Percentiles rank a stretch among this genome's conserved stretches.
phyloP scores from a whole-genome alignment of 164 flowering plant species.

The Umbilicus rupestris region DNA sequence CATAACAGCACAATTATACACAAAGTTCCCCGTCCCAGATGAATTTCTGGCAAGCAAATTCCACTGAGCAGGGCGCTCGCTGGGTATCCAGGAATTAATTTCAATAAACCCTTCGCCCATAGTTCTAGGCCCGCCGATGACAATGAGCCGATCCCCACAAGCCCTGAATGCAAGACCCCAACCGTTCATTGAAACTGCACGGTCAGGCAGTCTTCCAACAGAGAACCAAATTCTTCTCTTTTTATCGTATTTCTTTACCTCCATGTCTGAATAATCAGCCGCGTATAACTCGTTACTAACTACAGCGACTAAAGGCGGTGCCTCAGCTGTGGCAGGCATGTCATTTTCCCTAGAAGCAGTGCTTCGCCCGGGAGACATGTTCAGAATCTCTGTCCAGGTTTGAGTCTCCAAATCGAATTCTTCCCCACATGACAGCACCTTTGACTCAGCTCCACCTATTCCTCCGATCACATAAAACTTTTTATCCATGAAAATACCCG shows the following conservation, averaged over 20 bases:
- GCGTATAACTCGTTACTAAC: slow-evolving; percentile 81
- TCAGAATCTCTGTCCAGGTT: slow-evolving; percentile 69
- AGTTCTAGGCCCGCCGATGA: slow-evolving; percentile 80
- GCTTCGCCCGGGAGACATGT: slow-evolving; percentile 65
- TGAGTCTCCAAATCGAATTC: slow-evolving; percentile 60
- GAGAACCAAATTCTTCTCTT: slow-evolving; percentile 39
- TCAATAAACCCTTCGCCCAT: slow-evolving; percentile 63
- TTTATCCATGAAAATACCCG: slow-evolving; percentile 82
- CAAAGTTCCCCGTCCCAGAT: slow-evolving; percentile 49
- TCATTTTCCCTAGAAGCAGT: slow-evolving; percentile 31
- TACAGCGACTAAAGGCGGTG: slow-evolving; percentile 91
- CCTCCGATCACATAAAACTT: slow-evolving; percentile 95
- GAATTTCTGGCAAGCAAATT: slow-evolving; percentile 50
- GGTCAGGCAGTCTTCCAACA: slow-evolving; percentile 75
- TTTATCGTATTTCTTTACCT: slow-evolving; percentile 67
- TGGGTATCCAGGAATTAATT: slow-evolving; percentile 79
- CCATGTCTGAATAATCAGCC: slow-evolving; percentile 77
- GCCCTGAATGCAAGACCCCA: slow-evolving; percentile 97
- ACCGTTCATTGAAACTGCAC: slow-evolving; percentile 75
- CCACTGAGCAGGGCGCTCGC: slow-evolving; percentile 78
- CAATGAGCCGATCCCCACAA: slow-evolving; percentile 75
- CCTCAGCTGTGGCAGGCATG: slow-evolving; percentile 40
- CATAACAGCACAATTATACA: slow-evolving; percentile 76
- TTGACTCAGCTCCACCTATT: slow-evolving; percentile 38
- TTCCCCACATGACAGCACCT: slow-evolving; percentile 68